Evolutionary conservation across 257 asterid genomes (phyloP).

Genomic region (Osmanthus fragrans): DNA sequence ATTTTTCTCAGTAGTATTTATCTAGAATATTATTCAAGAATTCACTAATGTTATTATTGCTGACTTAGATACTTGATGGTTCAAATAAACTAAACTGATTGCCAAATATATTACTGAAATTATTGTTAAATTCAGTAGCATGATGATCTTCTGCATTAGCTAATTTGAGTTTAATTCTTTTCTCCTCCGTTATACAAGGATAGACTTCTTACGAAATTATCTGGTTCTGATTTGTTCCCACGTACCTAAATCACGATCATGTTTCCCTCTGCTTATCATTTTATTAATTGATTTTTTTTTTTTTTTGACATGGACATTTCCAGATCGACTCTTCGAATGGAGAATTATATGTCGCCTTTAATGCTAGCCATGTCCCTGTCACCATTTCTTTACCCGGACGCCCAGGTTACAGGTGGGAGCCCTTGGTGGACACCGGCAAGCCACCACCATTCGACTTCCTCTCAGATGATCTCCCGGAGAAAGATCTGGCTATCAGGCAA

Average conservation of each 20-base stretch:
- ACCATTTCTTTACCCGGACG: conserved; percentile 69
- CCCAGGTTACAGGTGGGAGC: conserved; percentile 80
- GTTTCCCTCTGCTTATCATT: neutral
- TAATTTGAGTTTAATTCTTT: neutral
- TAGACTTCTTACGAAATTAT: too few species aligned
- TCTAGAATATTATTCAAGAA: neutral
- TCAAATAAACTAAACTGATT: neutral
- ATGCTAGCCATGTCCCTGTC: conserved; percentile 75
- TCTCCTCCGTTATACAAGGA: neutral
- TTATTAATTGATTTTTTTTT: neutral
- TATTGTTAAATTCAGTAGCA: neutral
- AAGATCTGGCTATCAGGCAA: conserved; percentile 54
- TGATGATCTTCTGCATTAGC: neutral
- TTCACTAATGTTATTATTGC: neutral
- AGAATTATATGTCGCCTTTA: conserved; percentile 77
- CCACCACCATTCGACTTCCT: conserved; percentile 80
- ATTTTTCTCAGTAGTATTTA: neutral
- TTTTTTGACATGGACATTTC: neutral
- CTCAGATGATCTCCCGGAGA: conserved; percentile 43
- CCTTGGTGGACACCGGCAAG: conserved; percentile 87
- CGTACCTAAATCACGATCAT: neutral
- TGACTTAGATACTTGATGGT: neutral
- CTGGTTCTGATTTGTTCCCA: too few species aligned
- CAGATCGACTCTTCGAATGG: conserved; percentile 83
- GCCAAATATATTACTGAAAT: neutral